Evolutionary conservation across 1,284 basidiomycete genomes (phyloP).

Genomic region (Mycosarcoma mackinlayi): DNA sequence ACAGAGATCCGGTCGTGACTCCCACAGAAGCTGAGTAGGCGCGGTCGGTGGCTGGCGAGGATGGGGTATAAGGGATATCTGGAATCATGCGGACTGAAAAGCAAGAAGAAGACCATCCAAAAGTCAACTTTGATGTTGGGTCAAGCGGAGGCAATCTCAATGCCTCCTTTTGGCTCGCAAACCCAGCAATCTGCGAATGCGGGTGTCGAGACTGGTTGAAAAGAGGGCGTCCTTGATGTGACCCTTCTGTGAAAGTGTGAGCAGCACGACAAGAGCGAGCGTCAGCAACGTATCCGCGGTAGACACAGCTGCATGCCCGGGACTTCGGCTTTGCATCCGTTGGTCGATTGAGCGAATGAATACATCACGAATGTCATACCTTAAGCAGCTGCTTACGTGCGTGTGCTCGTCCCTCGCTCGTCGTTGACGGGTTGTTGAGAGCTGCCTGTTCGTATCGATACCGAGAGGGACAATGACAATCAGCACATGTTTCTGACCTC

Average conservation of each 20-base stretch:
- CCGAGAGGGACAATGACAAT: neutral
- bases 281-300: neutral
- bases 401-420: constrained; percentile 39
- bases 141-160: too few relatives aligned
- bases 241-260: constrained; percentile 21
- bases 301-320: neutral
- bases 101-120: too few relatives aligned
- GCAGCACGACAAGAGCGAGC: neutral
- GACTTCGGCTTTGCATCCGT: too few relatives aligned
- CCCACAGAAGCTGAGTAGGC: too few relatives aligned
- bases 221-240: constrained; percentile 46
- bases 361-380: constrained; percentile 6
- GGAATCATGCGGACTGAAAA: too few relatives aligned
- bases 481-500: neutral
- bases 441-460: constrained; percentile 30
- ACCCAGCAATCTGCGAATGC: constrained; percentile 41
- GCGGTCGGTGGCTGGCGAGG: too few relatives aligned
- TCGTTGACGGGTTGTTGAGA: constrained; percentile 52
- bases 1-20: too few relatives aligned
- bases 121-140: too few relatives aligned
- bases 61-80: too few relatives aligned
- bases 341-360: neutral
- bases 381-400: constrained; percentile 51
- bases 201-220: constrained; percentile 38
- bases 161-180: constrained; percentile 42